Base-by-base conservation (phyloP, 192 early-diverging fungal genomes). In the Coemansia sp. region DNA sequence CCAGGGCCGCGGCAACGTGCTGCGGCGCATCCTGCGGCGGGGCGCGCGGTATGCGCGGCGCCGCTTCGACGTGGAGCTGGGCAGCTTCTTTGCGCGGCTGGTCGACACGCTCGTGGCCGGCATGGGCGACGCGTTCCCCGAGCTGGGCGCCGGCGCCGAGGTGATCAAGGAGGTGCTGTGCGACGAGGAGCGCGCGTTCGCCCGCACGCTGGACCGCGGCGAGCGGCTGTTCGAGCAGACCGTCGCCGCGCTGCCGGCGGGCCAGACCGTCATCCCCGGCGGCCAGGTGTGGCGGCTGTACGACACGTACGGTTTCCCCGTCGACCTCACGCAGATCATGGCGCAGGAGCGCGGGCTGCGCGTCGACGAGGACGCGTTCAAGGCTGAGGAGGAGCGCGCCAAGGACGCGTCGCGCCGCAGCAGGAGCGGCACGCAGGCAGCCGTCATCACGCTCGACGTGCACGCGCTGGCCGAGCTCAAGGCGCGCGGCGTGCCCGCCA, bases 301-400 rank as follows among this genome's bases (percentile, higher is more conserved):
- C 68, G 97, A 98, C 73, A 99, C 97, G 14, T 99, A 95, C 76
- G 97, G 97, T 35, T 99, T 99, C 90, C 97, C 97, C 5, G 93
- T 97, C 2, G 97, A 99, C 77, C 86, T 99, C 55, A 99, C 97
- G 11, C 91, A 93, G 52, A 76, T 99, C 58, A 98, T 99, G 96
- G 96, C 97, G n/a, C 95, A 99, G 82, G 97, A 99, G 77, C 90
- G 89, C 74, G 93, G 91, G 10, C 79, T 98, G 55, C 64, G 64
- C 16, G 90, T 99, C 7, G 90, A 99, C 73, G 95, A 97, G 77
- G 82, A 78, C 39, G 92, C 88, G 74, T 98, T 97, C 66, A 80
- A 89, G 70, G 75, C 69, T 13, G 93, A 91, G 68, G 92, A 93
- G 77, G 82, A 89, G 70, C 86, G 84, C 53, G 91, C 96, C 33